Percentiles rank a stretch among this genome's conserved stretches.
These are phyloP conservation scores for Colletotrichum spinosum DNA, from an alignment of 2,329 filamentous ascomycete species.

Conservation along the genomic window DNA sequence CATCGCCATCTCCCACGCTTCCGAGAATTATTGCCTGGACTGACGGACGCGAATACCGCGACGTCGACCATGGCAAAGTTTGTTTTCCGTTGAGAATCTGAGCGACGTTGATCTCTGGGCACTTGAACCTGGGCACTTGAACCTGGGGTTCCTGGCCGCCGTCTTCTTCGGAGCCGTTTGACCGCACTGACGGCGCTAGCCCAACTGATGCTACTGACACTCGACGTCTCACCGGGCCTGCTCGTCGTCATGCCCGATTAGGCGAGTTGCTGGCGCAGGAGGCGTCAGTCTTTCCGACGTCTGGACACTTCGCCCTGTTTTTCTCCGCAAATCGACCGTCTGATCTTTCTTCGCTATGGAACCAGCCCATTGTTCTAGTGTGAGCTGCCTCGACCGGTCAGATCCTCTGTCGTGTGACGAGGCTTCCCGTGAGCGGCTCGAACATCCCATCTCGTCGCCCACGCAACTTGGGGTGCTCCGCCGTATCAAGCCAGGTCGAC, in stretches of 20 bases:
- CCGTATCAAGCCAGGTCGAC: conserved; percentile 8
- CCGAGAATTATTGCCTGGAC: conserved; percentile 3
- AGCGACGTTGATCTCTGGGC: no score
- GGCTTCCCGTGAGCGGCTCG: conserved; percentile 6
- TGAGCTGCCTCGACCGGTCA: conserved; percentile 1
- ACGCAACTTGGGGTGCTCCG: background rate
- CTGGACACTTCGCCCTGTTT: conserved; percentile 5
- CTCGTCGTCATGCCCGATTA: conserved; percentile 17
- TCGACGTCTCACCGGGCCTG: conserved; percentile 14
- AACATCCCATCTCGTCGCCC: conserved; percentile 6
- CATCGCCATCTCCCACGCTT: conserved; percentile 5
- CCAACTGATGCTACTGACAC: conserved; percentile 24
- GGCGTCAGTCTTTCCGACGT: conserved; percentile 8
- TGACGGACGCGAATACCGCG: no score
- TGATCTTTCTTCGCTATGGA: conserved; percentile 20
- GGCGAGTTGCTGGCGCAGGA: conserved; percentile 12
- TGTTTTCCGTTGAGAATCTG: no score
- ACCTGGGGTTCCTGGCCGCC: background rate
- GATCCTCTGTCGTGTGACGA: conserved; percentile 13
- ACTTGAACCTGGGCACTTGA: background rate
- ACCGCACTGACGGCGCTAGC: conserved; percentile 15
- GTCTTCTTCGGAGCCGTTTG: conserved; percentile 11
- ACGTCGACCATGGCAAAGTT: no score
- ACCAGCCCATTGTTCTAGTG: conserved; percentile 12
- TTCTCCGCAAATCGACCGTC: conserved; percentile 29